Percentiles rank a stretch among this genome's conserved stretches.
Evolutionary conservation across 768 basidiomycete genomes (phyloP).

Genomic region (Auricularia sp.): DNA sequence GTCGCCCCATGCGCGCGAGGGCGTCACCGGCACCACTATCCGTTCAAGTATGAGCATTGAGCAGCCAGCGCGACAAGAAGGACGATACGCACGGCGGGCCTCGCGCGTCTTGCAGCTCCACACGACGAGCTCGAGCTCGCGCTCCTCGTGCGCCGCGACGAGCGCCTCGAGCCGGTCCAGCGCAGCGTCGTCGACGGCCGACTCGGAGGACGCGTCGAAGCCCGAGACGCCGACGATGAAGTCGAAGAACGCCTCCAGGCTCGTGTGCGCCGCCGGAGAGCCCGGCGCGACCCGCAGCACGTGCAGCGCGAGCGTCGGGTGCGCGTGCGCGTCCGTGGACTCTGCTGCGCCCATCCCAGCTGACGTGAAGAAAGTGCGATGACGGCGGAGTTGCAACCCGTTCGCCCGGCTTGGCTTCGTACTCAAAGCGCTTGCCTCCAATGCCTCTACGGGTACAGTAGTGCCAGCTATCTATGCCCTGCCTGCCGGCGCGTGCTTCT

Average conservation of each 20-base stretch:
- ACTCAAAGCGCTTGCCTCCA: no score
- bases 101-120: conserved; percentile 75
- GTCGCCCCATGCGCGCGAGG: conserved; percentile 12
- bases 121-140: conserved; percentile 53
- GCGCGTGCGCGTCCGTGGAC: neutral
- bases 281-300: conserved; percentile 81
- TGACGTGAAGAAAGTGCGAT: no score
- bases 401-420: no score
- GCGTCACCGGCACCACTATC: conserved; percentile 14
- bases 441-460: no score
- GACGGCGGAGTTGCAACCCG: no score
- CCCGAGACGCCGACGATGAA: conserved; percentile 90
- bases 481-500: no score
- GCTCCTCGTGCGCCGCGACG: conserved; percentile 15
- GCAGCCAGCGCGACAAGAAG: conserved; percentile 24
- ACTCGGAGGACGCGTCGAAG: neutral
- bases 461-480: no score
- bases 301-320: conserved; percentile 36
- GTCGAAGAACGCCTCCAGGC: conserved; percentile 90
- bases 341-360: neutral
- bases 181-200: neutral
- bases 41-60: conserved; percentile 24
- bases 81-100: conserved; percentile 44
- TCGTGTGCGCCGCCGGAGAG: conserved; percentile 79
- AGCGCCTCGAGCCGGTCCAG: neutral